Conservation (phyloP, 768 basidiomycete genomes). For the Zangia roseola region DNA sequence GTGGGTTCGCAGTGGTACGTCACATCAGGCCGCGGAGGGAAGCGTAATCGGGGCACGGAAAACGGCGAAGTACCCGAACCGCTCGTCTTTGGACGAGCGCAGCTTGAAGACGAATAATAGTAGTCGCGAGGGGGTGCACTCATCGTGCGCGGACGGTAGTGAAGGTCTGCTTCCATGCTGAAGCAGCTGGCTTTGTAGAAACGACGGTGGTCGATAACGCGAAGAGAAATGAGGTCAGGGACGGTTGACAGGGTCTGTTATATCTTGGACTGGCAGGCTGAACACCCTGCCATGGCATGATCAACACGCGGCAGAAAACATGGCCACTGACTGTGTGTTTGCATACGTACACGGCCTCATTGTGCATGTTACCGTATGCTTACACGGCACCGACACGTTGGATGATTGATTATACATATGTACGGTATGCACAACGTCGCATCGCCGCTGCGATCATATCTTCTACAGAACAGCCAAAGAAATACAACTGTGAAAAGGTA, state of each 20-base stretch:
- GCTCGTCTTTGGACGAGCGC: constrained; percentile 22
- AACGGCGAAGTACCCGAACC: constrained; percentile 11
- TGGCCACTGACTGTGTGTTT: constrained; percentile 22
- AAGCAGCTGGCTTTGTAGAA: constrained; percentile 2
- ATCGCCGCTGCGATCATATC: constrained; percentile 13
- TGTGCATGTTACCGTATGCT: constrained; percentile 10
- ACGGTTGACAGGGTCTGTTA: constrained; percentile 19
- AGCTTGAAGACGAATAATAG: constrained; percentile 7
- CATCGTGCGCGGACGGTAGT: constrained; percentile 25
- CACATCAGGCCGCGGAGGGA: constrained; percentile 20
- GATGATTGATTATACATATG: constrained; percentile 12
- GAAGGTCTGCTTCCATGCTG: constrained; percentile 30
- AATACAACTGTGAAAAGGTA: constrained; percentile 3
- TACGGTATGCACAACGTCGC: constrained; percentile 12
- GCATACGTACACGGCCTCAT: constrained; percentile 31
- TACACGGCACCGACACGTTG: constrained; percentile 30
- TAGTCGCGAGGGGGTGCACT: constrained; percentile 20
- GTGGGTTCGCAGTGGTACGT: constrained; percentile 17
- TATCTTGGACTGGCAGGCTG: constrained; percentile 30
- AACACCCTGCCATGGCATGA: constrained; percentile 32
- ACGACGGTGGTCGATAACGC: constrained; percentile 10
- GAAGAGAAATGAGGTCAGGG: constrained; percentile 18
- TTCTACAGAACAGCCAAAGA: constrained; percentile 8
- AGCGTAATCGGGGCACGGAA: constrained; percentile 18
- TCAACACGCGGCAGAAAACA: constrained; percentile 27